Evolutionary conservation across 140 eudicot species (phyloP), one percentile per base, ranked within the genome.

Genomic region (Cichorium intybus): DNA sequence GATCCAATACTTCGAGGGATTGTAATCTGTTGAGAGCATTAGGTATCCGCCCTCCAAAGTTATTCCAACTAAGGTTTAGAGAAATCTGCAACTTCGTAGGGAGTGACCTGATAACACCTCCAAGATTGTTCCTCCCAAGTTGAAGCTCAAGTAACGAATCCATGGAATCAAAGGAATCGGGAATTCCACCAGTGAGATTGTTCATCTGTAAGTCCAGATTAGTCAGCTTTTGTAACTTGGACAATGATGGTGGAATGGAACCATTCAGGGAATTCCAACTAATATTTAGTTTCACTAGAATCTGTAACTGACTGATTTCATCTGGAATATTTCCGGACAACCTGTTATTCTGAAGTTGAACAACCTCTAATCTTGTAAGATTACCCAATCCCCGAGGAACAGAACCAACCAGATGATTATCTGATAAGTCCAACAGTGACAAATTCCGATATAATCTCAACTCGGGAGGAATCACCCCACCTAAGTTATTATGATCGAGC

Each of bases 41-140:
- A 0, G 96, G 97, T 58, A 90, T 76, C 0, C 14, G 24, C 6
- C 95, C 99, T 6, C 16, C 58, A 37, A 88, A 93, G 69, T 64
- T 71, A 69, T 93, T 93, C 64, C 26, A 46, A 71, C 96, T 93
- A 33, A 93, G 89, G 77, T 92, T 92, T 57, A 92, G 68, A 50
- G 87, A 66, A 56, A 84, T 85, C 70, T 77, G 89, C 74, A 92
- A 66, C 1, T 61, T 76, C 20, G 9, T 2, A 7, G 98, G 96
- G 68, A 92, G 26, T 28, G 57, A 61, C 16, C 62, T 73, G 23
- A 87, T 67, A 41, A 35, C 29, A 27, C 98, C 98, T 5, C 77
- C 41, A 4, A 92, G 80, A 15, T 73, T 76, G 72, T 92, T 92
- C 0, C n/a, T 70, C 12, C 89, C 98, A 2, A 92, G 87, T 74